Evolutionary conservation across 176 grass and related monocot species (phyloP).

Genomic region (Triticum dicoccoides): DNA sequence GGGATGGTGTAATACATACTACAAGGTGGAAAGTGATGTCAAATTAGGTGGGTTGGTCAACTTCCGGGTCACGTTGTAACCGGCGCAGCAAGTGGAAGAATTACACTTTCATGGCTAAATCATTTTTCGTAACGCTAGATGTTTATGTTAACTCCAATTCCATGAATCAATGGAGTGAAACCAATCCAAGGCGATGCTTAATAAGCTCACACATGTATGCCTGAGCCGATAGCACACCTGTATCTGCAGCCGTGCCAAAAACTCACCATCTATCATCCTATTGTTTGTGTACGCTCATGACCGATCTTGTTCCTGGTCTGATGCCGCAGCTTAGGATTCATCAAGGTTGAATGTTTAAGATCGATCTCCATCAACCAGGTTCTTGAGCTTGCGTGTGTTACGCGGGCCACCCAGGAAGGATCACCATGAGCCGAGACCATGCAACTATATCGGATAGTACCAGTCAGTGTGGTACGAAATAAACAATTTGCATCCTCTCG

Average conservation of each 20-base stretch:
- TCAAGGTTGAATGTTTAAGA: not conserved
- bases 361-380: not conserved
- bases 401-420: not conserved
- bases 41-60: too few relatives aligned
- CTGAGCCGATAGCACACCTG: too few relatives aligned
- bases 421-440: not conserved
- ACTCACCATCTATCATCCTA: not conserved
- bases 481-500: not conserved
- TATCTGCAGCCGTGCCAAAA: not conserved
- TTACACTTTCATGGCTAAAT: not conserved
- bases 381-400: not conserved
- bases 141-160: too few relatives aligned
- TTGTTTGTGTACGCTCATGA: not conserved
- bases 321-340: not conserved
- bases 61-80: not conserved
- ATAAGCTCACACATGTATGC: too few relatives aligned
- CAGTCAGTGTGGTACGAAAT: not conserved
- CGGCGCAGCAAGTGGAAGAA: not conserved
- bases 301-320: not conserved
- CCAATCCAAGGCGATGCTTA: not conserved
- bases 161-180: not conserved
- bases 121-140: too few relatives aligned
- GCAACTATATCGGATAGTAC: not conserved
- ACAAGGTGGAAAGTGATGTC: too few relatives aligned
- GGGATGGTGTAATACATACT: too few relatives aligned